phyloP scores from a whole-genome alignment of 2,329 filamentous ascomycete genomes.

The Plectosphaerella sp. region DNA sequence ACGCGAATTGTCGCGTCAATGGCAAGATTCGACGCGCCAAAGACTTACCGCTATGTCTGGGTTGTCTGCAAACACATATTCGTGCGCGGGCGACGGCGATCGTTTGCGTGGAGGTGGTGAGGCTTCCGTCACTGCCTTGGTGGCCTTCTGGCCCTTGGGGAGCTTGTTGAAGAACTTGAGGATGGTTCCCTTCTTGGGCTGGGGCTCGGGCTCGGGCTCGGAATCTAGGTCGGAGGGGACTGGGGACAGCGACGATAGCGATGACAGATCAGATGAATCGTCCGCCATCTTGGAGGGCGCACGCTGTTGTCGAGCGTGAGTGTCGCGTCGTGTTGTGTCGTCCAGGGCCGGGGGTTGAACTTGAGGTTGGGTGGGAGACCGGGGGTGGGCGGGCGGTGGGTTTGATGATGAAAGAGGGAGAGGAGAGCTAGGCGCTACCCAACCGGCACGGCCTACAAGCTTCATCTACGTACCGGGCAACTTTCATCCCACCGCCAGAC shows the following conservation, averaged over 20 bases:
- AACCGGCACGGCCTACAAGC: background rate
- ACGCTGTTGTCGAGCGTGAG: background rate
- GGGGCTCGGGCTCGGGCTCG: constrained; percentile 49
- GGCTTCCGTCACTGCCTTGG: constrained; percentile 43
- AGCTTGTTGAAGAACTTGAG: constrained; percentile 64
- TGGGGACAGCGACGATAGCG: constrained; percentile 44
- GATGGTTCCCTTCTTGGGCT: constrained; percentile 48
- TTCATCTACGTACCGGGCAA: too few species aligned
- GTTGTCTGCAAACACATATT: constrained; percentile 86
- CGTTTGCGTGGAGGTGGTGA: constrained; percentile 71
- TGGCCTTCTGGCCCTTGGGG: constrained; percentile 34
- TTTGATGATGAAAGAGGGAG: constrained; percentile 3
- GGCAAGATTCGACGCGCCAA: constrained; percentile 31
- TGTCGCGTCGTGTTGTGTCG: background rate
- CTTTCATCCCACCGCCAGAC: too few species aligned
- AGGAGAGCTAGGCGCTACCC: background rate
- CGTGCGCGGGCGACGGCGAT: constrained; percentile 82
- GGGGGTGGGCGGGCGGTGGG: background rate
- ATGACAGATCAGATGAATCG: constrained; percentile 61
- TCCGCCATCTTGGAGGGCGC: constrained; percentile 45
- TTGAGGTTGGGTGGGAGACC: background rate
- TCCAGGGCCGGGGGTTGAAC: background rate
- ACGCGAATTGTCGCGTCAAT: constrained; percentile 53
- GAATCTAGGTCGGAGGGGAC: constrained; percentile 40
- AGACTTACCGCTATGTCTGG: constrained; percentile 82